phyloP scores from a whole-genome alignment of 352 stramenopile genomes.

The Elongisporangium anandrum region DNA sequence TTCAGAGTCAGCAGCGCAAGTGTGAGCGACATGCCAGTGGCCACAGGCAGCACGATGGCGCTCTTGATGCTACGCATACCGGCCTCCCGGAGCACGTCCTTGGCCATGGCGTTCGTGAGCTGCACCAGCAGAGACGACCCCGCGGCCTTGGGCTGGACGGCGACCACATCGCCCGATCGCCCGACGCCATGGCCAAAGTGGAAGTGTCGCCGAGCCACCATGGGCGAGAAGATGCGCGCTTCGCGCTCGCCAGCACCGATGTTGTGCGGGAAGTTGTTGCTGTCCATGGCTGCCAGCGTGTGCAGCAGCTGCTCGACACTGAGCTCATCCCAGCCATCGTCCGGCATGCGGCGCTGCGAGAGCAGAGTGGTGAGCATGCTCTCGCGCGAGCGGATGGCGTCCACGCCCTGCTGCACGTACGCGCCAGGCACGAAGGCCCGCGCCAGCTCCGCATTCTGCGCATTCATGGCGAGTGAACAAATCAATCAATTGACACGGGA shows the following conservation, averaged over 20 bases:
- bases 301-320: conserved; percentile 86
- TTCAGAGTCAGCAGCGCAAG: conserved; percentile 89
- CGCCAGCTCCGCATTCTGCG: conserved; percentile 40
- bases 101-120: conserved; percentile 88
- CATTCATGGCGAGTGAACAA: conserved; percentile 30
- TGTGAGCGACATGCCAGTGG: conserved; percentile 96
- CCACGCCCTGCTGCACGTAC: conserved; percentile 77
- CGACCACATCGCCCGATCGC: conserved; percentile 96
- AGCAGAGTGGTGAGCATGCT: conserved; percentile 76
- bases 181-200: conserved; percentile 95
- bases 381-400: conserved; percentile 60
- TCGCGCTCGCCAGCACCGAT: conserved; percentile 96
- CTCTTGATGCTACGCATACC: conserved; percentile 56
- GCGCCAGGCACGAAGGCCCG: conserved; percentile 50
- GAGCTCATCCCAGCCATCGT: conserved; percentile 87
- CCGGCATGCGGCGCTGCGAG: conserved; percentile 77
- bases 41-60: conserved; percentile 94
- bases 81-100: conserved; percentile 89
- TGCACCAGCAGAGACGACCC: conserved; percentile 95
- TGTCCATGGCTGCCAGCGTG: conserved; percentile 90
- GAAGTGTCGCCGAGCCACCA: conserved; percentile 90
- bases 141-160: conserved; percentile 98
- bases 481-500: neutral
- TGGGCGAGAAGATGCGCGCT: conserved; percentile 85
- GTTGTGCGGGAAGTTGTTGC: conserved; percentile 92